These are phyloP conservation scores for Crepidotus variabilis DNA, from an alignment of 768 basidiomycete species.

Conservation along the genomic window DNA sequence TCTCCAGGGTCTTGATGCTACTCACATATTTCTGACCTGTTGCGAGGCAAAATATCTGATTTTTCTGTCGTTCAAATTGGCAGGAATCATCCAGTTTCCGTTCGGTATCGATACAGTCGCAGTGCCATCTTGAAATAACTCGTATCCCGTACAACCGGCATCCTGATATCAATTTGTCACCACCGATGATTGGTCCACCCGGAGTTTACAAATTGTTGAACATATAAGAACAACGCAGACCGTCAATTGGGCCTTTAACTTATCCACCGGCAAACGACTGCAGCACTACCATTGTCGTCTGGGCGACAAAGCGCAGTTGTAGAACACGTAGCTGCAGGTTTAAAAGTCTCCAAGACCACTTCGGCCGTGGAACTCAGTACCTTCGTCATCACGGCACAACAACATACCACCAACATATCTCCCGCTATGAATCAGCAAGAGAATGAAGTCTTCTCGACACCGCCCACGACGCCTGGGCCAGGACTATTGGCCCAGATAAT, in stretches of 20 bases:
- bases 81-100: too few species aligned
- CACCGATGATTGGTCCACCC: background rate
- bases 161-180: background rate
- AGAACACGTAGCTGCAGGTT: background rate
- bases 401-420: background rate
- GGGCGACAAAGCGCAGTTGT: background rate
- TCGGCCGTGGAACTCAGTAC: background rate
- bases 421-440: background rate
- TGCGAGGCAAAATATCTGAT: background rate
- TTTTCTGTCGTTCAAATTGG: background rate
- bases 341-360: background rate
- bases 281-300: background rate
- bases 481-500: background rate
- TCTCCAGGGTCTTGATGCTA: too few species aligned
- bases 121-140: background rate
- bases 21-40: too few species aligned
- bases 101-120: too few species aligned
- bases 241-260: background rate
- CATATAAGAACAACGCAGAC: background rate
- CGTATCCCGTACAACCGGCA: constrained; percentile 6
- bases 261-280: background rate
- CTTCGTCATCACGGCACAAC: background rate
- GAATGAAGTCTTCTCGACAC: background rate
- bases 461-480: background rate
- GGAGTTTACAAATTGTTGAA: background rate